Base-by-base conservation (phyloP, 768 basidiomycete genomes). In the Serendipita indica region DNA sequence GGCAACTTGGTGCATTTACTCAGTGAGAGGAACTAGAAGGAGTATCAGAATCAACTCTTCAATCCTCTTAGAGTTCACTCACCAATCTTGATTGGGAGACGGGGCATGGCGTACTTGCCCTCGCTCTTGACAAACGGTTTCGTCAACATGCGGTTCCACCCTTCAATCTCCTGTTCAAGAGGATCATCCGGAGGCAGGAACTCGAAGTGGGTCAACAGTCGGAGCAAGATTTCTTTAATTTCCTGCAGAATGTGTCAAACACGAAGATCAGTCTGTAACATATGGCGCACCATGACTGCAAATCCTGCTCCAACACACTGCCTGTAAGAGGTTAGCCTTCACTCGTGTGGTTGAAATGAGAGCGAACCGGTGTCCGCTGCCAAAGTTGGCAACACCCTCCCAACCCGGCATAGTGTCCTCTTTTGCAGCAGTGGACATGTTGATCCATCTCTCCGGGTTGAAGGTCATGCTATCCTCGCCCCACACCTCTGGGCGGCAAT, bases 81-180 rank as follows among this genome's bases (percentile, higher is more conserved):
- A n/a, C n/a, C n/a, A n/a, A 54, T 54, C 49, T 54, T 54, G 20
- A 54, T 30, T 25, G 49, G 49, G 30, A 54, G 49, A n/a, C 49
- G 49, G 5, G 49, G 49, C 49, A 32, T 32, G 22, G 49, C 49
- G 10, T 54, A 16, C 22, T 54, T 54, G 20, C 49, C 49, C n/a
- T 54, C 49, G 16, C 30, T 25, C 49, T 54, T 54, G 49, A 54
- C 49, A 30, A 54, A 54, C 12, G 49, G 49, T 32, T 54, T 54
- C 3, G 49, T 54, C 20, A 54, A 30, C 49, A 54, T 27, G 7
- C 49, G 20, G 22, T 54, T 54, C 49, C 49, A 54, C 20, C 49
- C 49, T 54, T 54, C 49, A 54, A 54, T 54, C 1, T 54, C 30
- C 30, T 28, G 20, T 30, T 54, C 49, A 16, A 22, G 20, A 12